A percentile compares a stretch with the other conserved stretches of the same genome.
Evolutionary conservation across 2,329 filamentous ascomycete genomes (phyloP).

Genomic region (Fusarium beomiforme): DNA sequence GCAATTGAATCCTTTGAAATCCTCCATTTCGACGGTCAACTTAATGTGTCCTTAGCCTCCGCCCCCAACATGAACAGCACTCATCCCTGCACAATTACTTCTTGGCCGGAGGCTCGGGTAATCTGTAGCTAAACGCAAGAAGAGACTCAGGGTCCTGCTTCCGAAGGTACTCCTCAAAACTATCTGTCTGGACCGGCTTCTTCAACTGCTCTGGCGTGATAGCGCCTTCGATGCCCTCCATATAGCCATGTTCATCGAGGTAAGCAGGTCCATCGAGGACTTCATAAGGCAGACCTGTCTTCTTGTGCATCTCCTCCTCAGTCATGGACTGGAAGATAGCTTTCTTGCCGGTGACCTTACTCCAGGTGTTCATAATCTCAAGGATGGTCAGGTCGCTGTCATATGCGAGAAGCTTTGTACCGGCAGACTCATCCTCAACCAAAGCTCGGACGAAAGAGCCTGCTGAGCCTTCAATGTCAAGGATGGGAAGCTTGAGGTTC

Average conservation of each 20-base stretch:
- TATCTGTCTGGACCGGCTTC: constrained; percentile 42
- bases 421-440: constrained; percentile 51
- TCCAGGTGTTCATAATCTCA: constrained; percentile 50
- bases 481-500: constrained; percentile 50
- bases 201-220: constrained; percentile 54
- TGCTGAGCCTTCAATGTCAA: constrained; percentile 51
- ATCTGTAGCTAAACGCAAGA: background rate
- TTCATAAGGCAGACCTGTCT: constrained; percentile 49
- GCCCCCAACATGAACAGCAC: no score
- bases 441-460: constrained; percentile 57
- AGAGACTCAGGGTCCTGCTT: constrained; percentile 23
- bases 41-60: accelerated
- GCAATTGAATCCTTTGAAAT: background rate
- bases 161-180: constrained; percentile 46
- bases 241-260: constrained; percentile 54
- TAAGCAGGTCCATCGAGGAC: constrained; percentile 50
- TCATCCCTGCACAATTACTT: background rate
- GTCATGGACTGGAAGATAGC: constrained; percentile 45
- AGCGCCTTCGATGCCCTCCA: constrained; percentile 49
- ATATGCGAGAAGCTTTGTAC: constrained; percentile 57
- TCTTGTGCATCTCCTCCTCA: constrained; percentile 47
- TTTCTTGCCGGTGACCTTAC: constrained; percentile 49
- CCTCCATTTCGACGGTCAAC: background rate
- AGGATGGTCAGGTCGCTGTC: constrained; percentile 50
- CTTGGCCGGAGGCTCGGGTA: background rate